Conservation (phyloP, 257 asterid species). For the Ballota nigra region DNA sequence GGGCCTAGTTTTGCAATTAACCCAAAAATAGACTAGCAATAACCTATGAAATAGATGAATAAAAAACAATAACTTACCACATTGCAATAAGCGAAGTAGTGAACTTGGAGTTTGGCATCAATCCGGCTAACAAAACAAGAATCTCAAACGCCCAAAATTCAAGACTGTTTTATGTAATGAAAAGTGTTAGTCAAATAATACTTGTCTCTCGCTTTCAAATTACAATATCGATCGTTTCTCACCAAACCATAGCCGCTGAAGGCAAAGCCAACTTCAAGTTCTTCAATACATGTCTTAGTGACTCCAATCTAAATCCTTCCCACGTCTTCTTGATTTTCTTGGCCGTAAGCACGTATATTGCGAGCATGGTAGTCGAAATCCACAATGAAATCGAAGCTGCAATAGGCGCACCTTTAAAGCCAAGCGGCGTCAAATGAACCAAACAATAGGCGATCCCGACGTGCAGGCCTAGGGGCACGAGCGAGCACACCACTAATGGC, state of each 20-base stretch:
- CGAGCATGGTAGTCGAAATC: constrained; percentile 50
- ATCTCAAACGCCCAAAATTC: constrained; percentile 88
- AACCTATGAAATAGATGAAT: background rate
- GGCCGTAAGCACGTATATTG: constrained; percentile 32
- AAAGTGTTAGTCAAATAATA: background rate
- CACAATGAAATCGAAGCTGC: constrained; percentile 68
- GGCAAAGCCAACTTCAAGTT: constrained; percentile 60
- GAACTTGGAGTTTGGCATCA: constrained; percentile 68
- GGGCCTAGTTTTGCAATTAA: background rate
- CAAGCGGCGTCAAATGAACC: constrained; percentile 47
- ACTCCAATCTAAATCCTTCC: constrained; percentile 46
- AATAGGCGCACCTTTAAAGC: constrained; percentile 51
- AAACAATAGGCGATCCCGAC: constrained; percentile 46
- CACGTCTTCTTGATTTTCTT: constrained; percentile 43
- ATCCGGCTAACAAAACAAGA: constrained; percentile 77
- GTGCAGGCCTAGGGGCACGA: constrained; percentile 46
- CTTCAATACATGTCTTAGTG: constrained; percentile 20
- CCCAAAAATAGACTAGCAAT: background rate
- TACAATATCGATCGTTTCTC: constrained; percentile 16
- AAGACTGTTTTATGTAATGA: constrained; percentile 42
- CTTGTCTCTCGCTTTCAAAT: background rate
- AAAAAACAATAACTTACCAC: constrained; percentile 45
- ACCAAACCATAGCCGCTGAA: constrained; percentile 78
- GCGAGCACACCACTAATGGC: constrained; percentile 56
- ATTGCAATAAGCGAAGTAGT: constrained; percentile 75